phyloP scores from a whole-genome alignment of 768 basidiomycete genomes.

The Asterophora parasitica region DNA sequence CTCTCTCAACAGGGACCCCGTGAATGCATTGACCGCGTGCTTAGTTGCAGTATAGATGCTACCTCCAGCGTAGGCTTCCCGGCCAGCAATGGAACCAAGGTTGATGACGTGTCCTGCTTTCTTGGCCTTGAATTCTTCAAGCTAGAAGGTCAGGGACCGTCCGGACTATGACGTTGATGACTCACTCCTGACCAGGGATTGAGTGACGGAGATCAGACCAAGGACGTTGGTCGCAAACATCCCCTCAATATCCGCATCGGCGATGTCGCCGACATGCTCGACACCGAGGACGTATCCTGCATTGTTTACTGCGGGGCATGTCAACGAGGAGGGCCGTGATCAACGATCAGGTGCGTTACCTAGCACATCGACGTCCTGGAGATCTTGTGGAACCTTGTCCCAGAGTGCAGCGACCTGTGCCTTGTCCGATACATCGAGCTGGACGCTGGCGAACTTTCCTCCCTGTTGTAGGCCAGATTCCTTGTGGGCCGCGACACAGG shows the following conservation, averaged over 20 bases:
- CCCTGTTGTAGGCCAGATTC: constrained; percentile 68
- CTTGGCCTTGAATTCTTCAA: constrained; percentile 71
- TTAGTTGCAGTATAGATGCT: constrained; percentile 93
- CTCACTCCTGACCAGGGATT: constrained; percentile 59
- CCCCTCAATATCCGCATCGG: constrained; percentile 70
- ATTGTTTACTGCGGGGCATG: constrained; percentile 40
- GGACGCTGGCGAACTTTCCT: constrained; percentile 70
- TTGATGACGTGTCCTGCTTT: constrained; percentile 90
- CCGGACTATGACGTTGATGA: background rate
- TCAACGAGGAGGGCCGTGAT: background rate
- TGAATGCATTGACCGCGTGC: constrained; percentile 83
- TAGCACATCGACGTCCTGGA: constrained; percentile 76
- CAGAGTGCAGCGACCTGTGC: constrained; percentile 63
- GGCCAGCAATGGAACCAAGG: constrained; percentile 88
- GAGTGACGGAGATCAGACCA: constrained; percentile 80
- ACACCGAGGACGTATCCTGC: constrained; percentile 90
- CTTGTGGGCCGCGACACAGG: constrained; percentile 65
- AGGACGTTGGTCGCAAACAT: constrained; percentile 84
- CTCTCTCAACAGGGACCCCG: constrained; percentile 74
- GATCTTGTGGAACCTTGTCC: constrained; percentile 64
- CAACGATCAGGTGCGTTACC: constrained; percentile 40
- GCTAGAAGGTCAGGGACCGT: background rate
- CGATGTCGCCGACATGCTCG: constrained; percentile 81
- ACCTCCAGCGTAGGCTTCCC: constrained; percentile 86
- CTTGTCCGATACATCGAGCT: constrained; percentile 79